Evolutionary conservation across 2,329 filamentous ascomycete species (phyloP).

Genomic region (Colletotrichum sp.): DNA sequence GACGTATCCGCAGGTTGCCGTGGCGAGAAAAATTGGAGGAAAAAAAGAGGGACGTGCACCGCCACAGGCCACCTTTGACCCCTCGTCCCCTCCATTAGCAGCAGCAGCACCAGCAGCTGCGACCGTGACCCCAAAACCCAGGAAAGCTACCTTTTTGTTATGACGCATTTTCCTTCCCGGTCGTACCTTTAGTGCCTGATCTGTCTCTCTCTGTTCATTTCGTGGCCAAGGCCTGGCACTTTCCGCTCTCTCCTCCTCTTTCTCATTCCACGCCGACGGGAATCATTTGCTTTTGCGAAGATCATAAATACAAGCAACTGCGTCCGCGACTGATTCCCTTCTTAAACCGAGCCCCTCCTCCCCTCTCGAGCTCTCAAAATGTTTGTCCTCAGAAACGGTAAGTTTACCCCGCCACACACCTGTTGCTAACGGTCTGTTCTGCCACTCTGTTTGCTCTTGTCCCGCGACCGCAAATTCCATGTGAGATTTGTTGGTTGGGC

Average conservation of each 20-base stretch:
- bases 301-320: conserved; percentile 8
- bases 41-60: conserved; percentile 24
- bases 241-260: conserved; percentile 3
- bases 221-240: conserved; percentile 12
- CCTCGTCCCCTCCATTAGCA: conserved; percentile 21
- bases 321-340: neutral
- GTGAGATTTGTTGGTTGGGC: neutral
- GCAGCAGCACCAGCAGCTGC: neutral
- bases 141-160: conserved; percentile 26
- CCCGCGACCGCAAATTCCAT: neutral
- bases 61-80: conserved; percentile 25
- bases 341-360: neutral
- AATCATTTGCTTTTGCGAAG: neutral
- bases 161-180: conserved; percentile 30
- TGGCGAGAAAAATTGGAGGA: conserved; percentile 6
- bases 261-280: conserved; percentile 1
- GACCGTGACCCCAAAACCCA: neutral
- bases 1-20: conserved; percentile 12
- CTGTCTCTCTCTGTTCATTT: neutral
- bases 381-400: conserved; percentile 45
- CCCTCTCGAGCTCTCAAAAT: conserved; percentile 29
- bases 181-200: conserved; percentile 6
- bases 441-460: neutral
- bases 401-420: conserved; percentile 25
- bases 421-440: neutral